phyloP scores from a whole-genome alignment of 495 filamentous ascomycete genomes.

The Polyplosphaeria fusca region DNA sequence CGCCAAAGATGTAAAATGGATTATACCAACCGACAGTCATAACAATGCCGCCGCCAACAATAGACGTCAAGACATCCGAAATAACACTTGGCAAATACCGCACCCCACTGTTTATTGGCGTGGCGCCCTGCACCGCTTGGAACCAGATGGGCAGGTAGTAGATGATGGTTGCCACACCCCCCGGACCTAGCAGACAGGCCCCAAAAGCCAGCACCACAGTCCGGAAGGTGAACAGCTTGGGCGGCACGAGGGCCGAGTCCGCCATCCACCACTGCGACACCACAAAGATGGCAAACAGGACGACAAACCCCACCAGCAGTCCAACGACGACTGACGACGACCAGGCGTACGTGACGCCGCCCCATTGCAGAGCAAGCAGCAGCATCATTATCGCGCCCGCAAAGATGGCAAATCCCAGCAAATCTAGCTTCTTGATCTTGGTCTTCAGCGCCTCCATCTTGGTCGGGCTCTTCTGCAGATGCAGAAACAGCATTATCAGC shows the following conservation, averaged over 20 bases:
- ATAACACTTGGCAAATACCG: constrained; percentile 7
- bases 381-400: constrained; percentile 69
- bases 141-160: constrained; percentile 44
- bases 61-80: constrained; percentile 6
- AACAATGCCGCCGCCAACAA: constrained; percentile 1
- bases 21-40: not conserved
- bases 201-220: not conserved
- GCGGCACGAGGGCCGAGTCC: constrained; percentile 48
- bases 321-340: constrained; percentile 7
- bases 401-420: constrained; percentile 62
- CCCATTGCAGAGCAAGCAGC: constrained; percentile 84
- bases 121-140: constrained; percentile 38
- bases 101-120: constrained; percentile 31
- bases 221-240: constrained; percentile 26
- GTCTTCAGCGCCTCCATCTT: constrained; percentile 33
- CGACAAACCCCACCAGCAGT: not conserved
- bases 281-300: not conserved
- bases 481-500: constrained; percentile 54
- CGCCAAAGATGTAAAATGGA: constrained; percentile 63
- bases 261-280: not conserved
- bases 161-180: constrained; percentile 11
- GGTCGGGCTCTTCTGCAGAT: constrained; percentile 37
- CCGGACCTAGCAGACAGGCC: not conserved
- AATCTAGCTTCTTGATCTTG: constrained; percentile 61
- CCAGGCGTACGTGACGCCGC: constrained; percentile 69